phyloP scores from a whole-genome alignment of 345 rosid species.

The Eucalyptus pumila region DNA sequence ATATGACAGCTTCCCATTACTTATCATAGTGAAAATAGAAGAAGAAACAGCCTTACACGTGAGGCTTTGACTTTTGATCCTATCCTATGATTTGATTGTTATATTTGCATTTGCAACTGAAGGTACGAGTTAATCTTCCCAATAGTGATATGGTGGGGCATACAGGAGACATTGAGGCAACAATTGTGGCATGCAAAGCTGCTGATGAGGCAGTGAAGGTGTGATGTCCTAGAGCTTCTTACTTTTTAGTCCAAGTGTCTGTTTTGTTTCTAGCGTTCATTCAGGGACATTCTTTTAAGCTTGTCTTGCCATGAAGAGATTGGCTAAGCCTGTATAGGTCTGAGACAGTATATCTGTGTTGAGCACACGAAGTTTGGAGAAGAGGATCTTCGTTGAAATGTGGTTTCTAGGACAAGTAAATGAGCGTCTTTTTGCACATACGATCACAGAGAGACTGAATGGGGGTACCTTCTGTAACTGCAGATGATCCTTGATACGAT shows the following conservation, averaged over 20 bases:
- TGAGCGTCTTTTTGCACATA: no score
- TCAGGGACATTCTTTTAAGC: no score
- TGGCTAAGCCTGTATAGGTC: no score
- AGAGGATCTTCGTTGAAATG: no score
- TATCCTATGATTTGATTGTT: not conserved
- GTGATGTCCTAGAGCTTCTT: not conserved
- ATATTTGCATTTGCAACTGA: not conserved
- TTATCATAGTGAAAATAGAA: not conserved
- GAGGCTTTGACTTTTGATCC: not conserved
- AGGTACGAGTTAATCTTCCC: slow-evolving; percentile 88
- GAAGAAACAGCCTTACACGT: not conserved
- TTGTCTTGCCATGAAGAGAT: no score
- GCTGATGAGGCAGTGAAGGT: slow-evolving; percentile 89
- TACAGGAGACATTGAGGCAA: slow-evolving; percentile 80
- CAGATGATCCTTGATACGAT: slow-evolving; percentile 84
- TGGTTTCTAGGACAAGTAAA: no score
- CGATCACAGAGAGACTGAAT: not conserved
- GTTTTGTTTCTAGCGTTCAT: not conserved
- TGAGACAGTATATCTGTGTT: no score
- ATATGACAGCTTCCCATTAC: not conserved
- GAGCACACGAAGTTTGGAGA: no score
- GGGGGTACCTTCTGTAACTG: not conserved
- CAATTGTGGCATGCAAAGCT: slow-evolving; percentile 70
- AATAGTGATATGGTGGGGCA: slow-evolving; percentile 98
- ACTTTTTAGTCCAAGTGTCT: not conserved